Evolutionary conservation across 306 rosid species (phyloP), one percentile per base, ranked within the genome.

Genomic region (Sindora glabra): DNA sequence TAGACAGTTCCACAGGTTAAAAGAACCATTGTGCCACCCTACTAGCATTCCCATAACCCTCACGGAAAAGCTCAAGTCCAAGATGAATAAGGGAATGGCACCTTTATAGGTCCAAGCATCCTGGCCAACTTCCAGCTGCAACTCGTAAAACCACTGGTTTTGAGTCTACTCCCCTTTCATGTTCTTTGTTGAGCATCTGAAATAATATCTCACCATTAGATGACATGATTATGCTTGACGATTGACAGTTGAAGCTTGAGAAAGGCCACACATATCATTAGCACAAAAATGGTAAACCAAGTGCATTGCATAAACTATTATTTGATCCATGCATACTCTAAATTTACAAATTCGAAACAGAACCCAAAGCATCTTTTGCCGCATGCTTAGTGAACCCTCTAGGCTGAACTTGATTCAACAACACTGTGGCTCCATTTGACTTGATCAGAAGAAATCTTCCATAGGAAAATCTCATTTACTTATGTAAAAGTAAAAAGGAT

Each of bases 131-230:
- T 36, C 71, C 70, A 48, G 77, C 70, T 10, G 83, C 69, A 73
- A 70, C 57, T 12, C 79, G 73, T 38, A 68, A 67, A 0, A 74
- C 30, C 39, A 65, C 79, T 7, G 83, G 30, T 62, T 78, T 78
- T 2, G 83, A 78, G 71, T 78, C 83, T 55, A 73, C 83, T 27
- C 76, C 76, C 30, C 67, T 62, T 50, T 78, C 83, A 42, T 78
- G 83, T 49, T 78, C 83, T 55, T 79, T 79, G 55, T 79, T 79
- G 27, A 79, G 80, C 77, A 79, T 74, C 83, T 79, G 74, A 50
- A 79, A 74, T 60, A 24, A 55, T 33, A 66, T 48, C 27, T 47
- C 59, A 21, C 37, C 2, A 69, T 21, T 21, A 3, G 10, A 17
- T 68, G n/a, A n/a, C 37, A 34, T 30, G 4, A 62, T 33, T 18